Base-by-base conservation (phyloP, 2,329 filamentous ascomycete species). In the Rasamsonia emersonii region DNA sequence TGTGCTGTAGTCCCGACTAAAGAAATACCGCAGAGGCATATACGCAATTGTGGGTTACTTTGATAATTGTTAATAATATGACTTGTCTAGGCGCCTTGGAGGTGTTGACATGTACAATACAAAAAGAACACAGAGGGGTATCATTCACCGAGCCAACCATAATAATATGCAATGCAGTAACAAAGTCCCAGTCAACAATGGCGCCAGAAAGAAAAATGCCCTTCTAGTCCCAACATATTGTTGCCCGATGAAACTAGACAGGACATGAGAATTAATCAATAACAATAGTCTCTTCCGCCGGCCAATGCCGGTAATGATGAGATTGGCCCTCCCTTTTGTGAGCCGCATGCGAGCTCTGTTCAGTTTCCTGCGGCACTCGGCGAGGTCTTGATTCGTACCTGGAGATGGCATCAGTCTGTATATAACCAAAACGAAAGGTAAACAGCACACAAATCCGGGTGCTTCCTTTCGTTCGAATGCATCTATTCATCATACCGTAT, bases 331-430 rank as follows among this genome's bases (percentile, higher is more conserved):
- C 39, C 20, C 42, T 35, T 33, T 45, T 42, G 14, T 46, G 40
- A 23, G 52, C 48, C 14, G 45, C 38, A 16, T 49, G 44, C 26
- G 41, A 38, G 17, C 36, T 43, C 18, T 44, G 46, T 31, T 51
- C 45, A n/a, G 35, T 34, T 28, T 39, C 36, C 15, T 38, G 37
- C 9, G 39, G 41, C 7, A 26, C 32, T 6, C 42, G 40, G 21
- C 36, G 39, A 18, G 39, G 46, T 28, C 5, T 9, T 9, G 10
- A 7, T 13, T 5, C n/a, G n/a, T 30, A 20, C 18, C 29, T 31
- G 15, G 13, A 31, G 28, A 8, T 8, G 24, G 7, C 24, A 26
- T 8, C 24, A 23, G 24, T 14, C 9, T 26, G 24, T 6, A 26
- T 14, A n/a, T n/a, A n/a, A n/a, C n/a, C n/a, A n/a, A n/a, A n/a